Base-by-base conservation (phyloP, 805 yeast genomes). In the Kurtzmaniella cleridarum region DNA sequence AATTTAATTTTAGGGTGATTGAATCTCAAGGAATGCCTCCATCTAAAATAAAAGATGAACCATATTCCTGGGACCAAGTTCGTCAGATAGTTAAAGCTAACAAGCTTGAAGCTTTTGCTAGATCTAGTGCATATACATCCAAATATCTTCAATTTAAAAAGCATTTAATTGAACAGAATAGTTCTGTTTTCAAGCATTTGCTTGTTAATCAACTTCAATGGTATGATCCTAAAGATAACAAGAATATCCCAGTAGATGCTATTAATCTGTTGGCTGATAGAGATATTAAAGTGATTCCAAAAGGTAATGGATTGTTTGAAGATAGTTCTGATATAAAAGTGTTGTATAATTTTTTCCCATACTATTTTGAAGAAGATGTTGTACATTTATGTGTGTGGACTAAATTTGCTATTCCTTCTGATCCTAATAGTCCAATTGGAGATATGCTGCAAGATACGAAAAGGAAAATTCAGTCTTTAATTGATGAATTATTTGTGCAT, bases 321-420 rank as follows among this genome's bases (percentile, higher is more conserved):
- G 54, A 66, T 41, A 51, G 60, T 0, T 30, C 48, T 1, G 82
- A 78, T 49, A 51, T 73, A 18, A 67, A 63, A 39, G 68, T 78
- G 23, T 58, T 77, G 6, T 41, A 52, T 18, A 84, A 84, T 53
- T 79, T 78, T 43, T 84, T 80, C 58, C 89, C 89, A 0, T 84
- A 84, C 59, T 70, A 73, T 48, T 74, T 81, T 43, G 78, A 70
- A 28, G 45, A 53, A 0, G 66, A 66, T 32, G 69, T 81, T 3
- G 56, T 59, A 4, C 91, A 84, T 55, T 52, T 83, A 12, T 73
- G 85, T 32, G 69, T 80, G 1, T 84, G 93, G 91, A 69, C 81
- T 1, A 82, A 82, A 50, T 59, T 73, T 14, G 66, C 66, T 11
- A 70, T 84, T 39, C 71, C 68, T 10, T 59, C 74, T 3, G 85